Evolutionary conservation across 805 yeast genomes (phyloP), one percentile per base, ranked within the genome.

Genomic region (Schwanniomyces pseudopolymorphus): DNA sequence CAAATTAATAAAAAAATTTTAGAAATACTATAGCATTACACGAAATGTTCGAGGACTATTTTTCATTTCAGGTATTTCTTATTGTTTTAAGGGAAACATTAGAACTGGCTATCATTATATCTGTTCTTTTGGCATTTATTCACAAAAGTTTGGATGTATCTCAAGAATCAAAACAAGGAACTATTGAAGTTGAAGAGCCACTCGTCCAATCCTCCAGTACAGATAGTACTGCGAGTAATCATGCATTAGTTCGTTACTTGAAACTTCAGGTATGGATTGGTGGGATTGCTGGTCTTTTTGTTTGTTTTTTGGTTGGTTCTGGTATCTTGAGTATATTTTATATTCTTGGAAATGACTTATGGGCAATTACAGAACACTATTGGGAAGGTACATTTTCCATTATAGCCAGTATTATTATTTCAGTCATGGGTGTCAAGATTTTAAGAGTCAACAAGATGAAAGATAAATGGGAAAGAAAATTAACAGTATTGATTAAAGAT

Each of bases 41-140:
- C 14, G 19, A 10, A 42, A 39, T 39, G 16, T 47, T 59, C 9
- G 58, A 51, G 39, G 74, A 79, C 39, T 71, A 74, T 46, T 86
- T 86, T 63, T 85, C 89, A 2, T 79, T 84, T 42, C 89, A 85
- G 66, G 82, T 85, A 27, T 86, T 85, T 59, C 83, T 86, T 60
- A 86, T 86, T 43, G 83, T 85, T 28, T 63, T 86, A 21, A 70
- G 94, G 56, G 94, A 86, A 59, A 83, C 91, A 0, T 60, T 86
- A 43, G 94, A 86, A 64, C 82, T 83, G 60, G 85, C 87, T n/a
- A 79, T 86, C 47, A 86, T 86, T 49, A 78, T 86, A 3, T 84
- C 91, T 1, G 89, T 86, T 22, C 67, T 86, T 16, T 67, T 86
- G n/a, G 81, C 89, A 1, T 85, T 86, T 58, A 72, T 86, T 39